These are phyloP conservation scores for Murraya koenigii DNA, from an alignment of 345 rosid species.

Conservation along the genomic window DNA sequence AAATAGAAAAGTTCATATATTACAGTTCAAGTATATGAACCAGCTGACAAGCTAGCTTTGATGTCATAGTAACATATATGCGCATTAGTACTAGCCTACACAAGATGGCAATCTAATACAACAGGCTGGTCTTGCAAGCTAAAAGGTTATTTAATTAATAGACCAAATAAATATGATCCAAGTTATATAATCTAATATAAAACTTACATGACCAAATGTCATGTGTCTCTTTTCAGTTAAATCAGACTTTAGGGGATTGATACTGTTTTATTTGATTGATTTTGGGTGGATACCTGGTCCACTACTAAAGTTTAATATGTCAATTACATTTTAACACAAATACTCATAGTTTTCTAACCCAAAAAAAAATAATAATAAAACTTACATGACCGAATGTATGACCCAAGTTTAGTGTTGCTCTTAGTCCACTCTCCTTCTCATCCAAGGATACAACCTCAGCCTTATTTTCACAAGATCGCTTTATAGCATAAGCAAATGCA, in stretches of 20 bases:
- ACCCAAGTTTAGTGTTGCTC: conserved; percentile 94
- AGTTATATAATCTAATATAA: not conserved
- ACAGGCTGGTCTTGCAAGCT: not conserved
- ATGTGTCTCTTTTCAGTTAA: too few relatives aligned
- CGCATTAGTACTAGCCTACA: not conserved
- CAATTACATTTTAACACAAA: too few relatives aligned
- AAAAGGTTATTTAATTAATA: not conserved
- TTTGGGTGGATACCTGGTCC: too few relatives aligned
- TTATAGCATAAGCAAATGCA: conserved; percentile 86
- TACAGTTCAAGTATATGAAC: not conserved
- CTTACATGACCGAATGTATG: conserved; percentile 99
- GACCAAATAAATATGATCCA: not conserved
- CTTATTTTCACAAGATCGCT: conserved; percentile 95
- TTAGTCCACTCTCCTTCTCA: conserved; percentile 91
- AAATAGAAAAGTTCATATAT: not conserved
- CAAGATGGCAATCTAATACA: conserved; percentile 1
- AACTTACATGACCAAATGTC: conserved; percentile 88
- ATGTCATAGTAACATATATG: not conserved
- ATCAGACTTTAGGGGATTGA: too few relatives aligned
- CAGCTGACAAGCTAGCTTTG: not conserved
- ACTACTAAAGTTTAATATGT: too few relatives aligned
- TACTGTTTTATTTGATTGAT: too few relatives aligned
- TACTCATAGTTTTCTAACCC: too few relatives aligned
- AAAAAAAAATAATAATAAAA: not conserved
- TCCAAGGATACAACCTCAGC: conserved; percentile 97